Evolutionary conservation across 2,329 filamentous ascomycete species (phyloP).

Genomic region (Leptographium radiaticola): DNA sequence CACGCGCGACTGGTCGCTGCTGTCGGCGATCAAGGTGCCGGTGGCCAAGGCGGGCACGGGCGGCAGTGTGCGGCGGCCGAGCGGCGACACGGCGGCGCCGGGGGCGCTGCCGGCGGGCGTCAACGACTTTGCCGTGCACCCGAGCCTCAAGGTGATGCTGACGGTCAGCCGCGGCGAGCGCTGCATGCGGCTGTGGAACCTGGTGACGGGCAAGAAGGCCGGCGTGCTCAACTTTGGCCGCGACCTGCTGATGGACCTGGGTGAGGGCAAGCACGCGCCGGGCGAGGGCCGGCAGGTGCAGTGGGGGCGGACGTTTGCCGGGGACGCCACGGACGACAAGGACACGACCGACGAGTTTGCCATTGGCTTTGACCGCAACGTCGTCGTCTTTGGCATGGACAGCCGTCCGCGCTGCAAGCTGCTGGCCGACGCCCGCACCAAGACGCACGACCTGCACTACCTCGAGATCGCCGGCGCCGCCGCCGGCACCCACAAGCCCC

Average conservation of each 20-base stretch:
- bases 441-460: slow-evolving; percentile 74
- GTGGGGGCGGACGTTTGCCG: slow-evolving; percentile 40
- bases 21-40: slow-evolving; percentile 81
- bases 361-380: slow-evolving; percentile 76
- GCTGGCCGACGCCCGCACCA: slow-evolving; percentile 54
- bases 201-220: slow-evolving; percentile 92
- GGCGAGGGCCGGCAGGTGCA: slow-evolving; percentile 74
- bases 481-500: slow-evolving; percentile 4
- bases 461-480: slow-evolving; percentile 32
- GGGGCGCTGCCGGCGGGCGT: slow-evolving; percentile 76
- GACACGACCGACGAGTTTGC: slow-evolving; percentile 60
- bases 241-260: slow-evolving; percentile 58
- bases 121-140: slow-evolving; percentile 91
- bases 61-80: slow-evolving; percentile 41
- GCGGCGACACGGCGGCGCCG: slow-evolving; percentile 75
- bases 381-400: slow-evolving; percentile 78
- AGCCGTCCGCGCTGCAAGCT: slow-evolving; percentile 67
- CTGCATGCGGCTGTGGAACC: slow-evolving; percentile 89
- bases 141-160: slow-evolving; percentile 93
- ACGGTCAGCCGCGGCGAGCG: slow-evolving; percentile 81
- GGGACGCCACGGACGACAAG: slow-evolving; percentile 18
- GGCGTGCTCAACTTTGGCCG: slow-evolving; percentile 77
- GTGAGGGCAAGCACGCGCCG: slow-evolving; percentile 56
- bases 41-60: slow-evolving; percentile 61
- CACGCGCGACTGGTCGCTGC: slow-evolving; percentile 76